Evolutionary conservation across 2,329 filamentous ascomycete species (phyloP).

Genomic region (Ceratocystis huliohia): DNA sequence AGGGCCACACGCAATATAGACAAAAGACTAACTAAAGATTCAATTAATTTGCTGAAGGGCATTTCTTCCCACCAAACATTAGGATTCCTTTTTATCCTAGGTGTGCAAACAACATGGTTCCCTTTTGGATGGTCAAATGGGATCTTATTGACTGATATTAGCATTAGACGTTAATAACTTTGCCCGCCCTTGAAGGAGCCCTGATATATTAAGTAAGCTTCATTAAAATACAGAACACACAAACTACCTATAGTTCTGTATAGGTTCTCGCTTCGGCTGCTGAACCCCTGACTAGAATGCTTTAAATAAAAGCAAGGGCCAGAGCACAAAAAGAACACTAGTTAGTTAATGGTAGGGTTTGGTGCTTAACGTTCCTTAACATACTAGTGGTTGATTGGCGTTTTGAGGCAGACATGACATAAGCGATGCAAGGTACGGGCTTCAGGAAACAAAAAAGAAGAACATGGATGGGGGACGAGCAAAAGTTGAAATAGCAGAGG

Average conservation of each 20-base stretch:
- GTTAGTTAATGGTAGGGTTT: neutral
- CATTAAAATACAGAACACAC: neutral
- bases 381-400: neutral
- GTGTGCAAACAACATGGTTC: neutral
- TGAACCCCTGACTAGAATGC: neutral
- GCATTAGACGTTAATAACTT: neutral
- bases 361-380: neutral
- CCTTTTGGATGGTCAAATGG: neutral
- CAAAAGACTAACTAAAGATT: neutral
- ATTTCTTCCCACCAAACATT: neutral
- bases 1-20: neutral
- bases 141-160: constrained; percentile 2
- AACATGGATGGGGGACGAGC: neutral
- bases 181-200: neutral
- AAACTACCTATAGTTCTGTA: neutral
- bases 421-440: neutral
- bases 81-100: neutral
- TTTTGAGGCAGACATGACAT: neutral
- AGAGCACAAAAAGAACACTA: neutral
- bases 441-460: constrained; percentile 7
- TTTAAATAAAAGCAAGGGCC: neutral
- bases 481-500: neutral
- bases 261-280: neutral
- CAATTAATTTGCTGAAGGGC: neutral
- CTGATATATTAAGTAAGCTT: neutral